Percentiles rank a stretch among this genome's conserved stretches.
phyloP scores from a whole-genome alignment of 1,284 basidiomycete genomes.

The Pseudozyma thailandica region DNA sequence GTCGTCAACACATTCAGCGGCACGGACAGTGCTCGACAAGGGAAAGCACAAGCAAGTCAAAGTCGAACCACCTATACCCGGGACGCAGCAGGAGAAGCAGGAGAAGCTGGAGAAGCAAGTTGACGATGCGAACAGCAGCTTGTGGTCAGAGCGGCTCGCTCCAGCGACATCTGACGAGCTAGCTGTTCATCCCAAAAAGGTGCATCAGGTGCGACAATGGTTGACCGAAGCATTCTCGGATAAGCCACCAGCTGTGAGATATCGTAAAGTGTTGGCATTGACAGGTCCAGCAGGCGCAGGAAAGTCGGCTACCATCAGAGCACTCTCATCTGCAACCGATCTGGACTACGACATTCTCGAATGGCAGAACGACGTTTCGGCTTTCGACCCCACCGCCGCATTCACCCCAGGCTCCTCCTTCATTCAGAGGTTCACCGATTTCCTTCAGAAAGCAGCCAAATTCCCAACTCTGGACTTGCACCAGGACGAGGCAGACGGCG shows the following conservation, averaged over 20 bases:
- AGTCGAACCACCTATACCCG: neutral
- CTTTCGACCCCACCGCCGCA: conserved; percentile 9
- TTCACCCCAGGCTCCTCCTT: conserved; percentile 19
- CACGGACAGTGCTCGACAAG: conserved; percentile 5
- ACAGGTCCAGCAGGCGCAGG: conserved; percentile 90
- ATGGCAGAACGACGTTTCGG: conserved; percentile 75
- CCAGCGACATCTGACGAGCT: conserved; percentile 71
- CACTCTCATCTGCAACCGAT: conserved; percentile 75
- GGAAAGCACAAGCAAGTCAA: conserved; percentile 23
- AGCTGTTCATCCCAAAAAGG: conserved; percentile 87
- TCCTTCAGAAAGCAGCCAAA: conserved; percentile 46
- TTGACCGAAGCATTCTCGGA: conserved; percentile 80
- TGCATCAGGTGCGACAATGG: conserved; percentile 86
- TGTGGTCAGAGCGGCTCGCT: conserved; percentile 37
- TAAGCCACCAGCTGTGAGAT: conserved; percentile 77
- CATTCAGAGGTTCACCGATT: conserved; percentile 54
- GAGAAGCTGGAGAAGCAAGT: neutral
- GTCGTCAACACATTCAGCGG: conserved; percentile 1
- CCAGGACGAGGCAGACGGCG: neutral
- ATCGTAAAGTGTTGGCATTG: conserved; percentile 80
- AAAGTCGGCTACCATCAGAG: conserved; percentile 85
- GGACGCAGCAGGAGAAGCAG: neutral
- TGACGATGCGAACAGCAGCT: neutral
- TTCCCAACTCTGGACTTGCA: conserved; percentile 46
- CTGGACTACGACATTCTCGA: conserved; percentile 84